Conservation (phyloP, 148 eudicot genomes). For the Rhododendron ovatum region DNA sequence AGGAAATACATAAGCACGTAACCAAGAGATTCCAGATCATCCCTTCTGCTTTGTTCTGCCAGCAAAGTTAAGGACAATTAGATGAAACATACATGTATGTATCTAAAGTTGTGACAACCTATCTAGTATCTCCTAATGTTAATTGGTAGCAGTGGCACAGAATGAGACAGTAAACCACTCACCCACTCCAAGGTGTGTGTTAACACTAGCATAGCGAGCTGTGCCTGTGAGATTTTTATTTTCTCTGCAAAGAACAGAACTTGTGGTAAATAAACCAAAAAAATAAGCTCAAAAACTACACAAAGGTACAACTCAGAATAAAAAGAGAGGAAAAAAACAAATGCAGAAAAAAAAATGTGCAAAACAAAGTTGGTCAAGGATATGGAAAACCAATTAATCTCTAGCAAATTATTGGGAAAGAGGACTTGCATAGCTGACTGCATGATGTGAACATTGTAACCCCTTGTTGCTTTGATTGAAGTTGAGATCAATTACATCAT, state of each 20-base stretch:
- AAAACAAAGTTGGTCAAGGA: neutral
- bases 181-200: constrained; percentile 97
- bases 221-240: constrained; percentile 96
- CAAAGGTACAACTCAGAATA: neutral
- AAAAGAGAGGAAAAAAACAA: neutral
- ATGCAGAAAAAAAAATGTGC: neutral
- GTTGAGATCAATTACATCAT: neutral
- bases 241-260: constrained; percentile 49
- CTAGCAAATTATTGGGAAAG: neutral
- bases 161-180: constrained; percentile 27
- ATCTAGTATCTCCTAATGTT: neutral
- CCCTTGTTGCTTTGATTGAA: neutral
- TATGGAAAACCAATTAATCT: neutral
- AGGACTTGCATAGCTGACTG: neutral
- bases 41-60: constrained; percentile 97
- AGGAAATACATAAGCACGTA: constrained; percentile 94
- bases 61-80: constrained; percentile 12
- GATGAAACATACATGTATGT: neutral
- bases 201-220: constrained; percentile 98
- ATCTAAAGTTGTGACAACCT: neutral
- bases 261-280: neutral
- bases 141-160: neutral
- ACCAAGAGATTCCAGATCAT: constrained; percentile 97
- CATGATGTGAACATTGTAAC: neutral
- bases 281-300: neutral